Evolutionary conservation across 805 yeast species (phyloP).

Genomic region (Saccharomycopsis oosterbeekiorum): DNA sequence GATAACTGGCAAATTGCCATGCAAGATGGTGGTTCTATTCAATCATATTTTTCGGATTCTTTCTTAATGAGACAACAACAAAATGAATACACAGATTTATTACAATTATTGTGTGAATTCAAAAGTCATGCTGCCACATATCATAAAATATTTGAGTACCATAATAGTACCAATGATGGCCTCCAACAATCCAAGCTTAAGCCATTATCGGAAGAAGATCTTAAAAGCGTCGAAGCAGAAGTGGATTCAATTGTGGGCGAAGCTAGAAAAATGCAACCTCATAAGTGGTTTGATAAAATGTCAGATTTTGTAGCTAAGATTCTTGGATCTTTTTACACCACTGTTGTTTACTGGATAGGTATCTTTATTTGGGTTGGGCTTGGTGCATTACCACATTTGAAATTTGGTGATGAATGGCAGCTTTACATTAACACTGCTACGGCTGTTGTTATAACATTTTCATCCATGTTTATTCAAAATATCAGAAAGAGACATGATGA

Average conservation of each 20-base stretch:
- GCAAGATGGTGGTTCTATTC: constrained; percentile 34
- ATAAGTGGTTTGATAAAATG: constrained; percentile 28
- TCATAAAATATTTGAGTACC: constrained; percentile 5
- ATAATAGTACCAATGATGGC: constrained; percentile 20
- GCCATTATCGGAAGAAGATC: background rate
- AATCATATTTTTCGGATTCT: constrained; percentile 32
- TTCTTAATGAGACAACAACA: constrained; percentile 32
- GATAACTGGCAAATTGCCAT: constrained; percentile 32
- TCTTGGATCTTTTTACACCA: constrained; percentile 27
- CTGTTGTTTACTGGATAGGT: constrained; percentile 30
- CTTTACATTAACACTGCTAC: constrained; percentile 34
- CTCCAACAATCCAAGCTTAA: background rate
- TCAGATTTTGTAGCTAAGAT: constrained; percentile 22
- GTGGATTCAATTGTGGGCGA: constrained; percentile 10
- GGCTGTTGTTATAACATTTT: constrained; percentile 29
- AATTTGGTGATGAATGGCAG: constrained; percentile 31
- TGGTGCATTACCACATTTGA: constrained; percentile 24
- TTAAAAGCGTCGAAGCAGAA: background rate
- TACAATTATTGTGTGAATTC: constrained; percentile 23
- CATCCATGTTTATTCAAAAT: constrained; percentile 32
- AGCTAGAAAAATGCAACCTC: constrained; percentile 19
- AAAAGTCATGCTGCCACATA: constrained; percentile 22
- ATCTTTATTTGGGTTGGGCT: constrained; percentile 31
- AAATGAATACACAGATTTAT: constrained; percentile 24
- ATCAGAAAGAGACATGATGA: constrained; percentile 31